These are phyloP conservation scores for Termitomyces sp. DNA, from an alignment of 768 basidiomycete species.

Conservation along the genomic window DNA sequence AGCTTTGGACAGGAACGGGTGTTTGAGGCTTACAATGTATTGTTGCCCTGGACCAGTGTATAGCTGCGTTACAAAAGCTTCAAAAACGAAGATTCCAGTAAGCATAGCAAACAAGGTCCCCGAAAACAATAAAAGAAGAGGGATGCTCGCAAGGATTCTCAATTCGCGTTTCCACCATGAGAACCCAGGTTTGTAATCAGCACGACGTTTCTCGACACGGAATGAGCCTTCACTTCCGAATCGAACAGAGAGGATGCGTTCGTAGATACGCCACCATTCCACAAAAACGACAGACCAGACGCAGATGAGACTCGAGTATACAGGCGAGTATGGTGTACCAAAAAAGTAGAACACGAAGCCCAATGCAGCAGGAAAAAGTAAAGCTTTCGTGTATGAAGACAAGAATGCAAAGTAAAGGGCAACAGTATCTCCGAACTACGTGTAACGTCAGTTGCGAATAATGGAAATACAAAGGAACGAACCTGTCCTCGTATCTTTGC, in stretches of 20 bases:
- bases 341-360: slow-evolving; percentile 70
- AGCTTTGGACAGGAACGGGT: background rate
- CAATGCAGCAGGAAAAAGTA: slow-evolving; percentile 69
- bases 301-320: slow-evolving; percentile 72
- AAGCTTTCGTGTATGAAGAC: slow-evolving; percentile 73
- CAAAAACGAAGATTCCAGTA: slow-evolving; percentile 79
- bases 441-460: background rate
- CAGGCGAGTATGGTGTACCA: slow-evolving; percentile 65
- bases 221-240: slow-evolving; percentile 79
- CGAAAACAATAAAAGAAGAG: slow-evolving; percentile 71
- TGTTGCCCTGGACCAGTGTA: slow-evolving; percentile 85
- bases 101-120: slow-evolving; percentile 63
- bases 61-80: slow-evolving; percentile 84
- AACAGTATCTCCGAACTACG: slow-evolving; percentile 70
- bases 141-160: slow-evolving; percentile 61
- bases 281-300: slow-evolving; percentile 85
- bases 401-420: slow-evolving; percentile 91
- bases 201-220: slow-evolving; percentile 69
- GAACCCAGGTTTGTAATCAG: slow-evolving; percentile 48
- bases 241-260: slow-evolving; percentile 75
- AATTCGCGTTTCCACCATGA: slow-evolving; percentile 75
- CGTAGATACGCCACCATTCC: slow-evolving; percentile 88
- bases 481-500: slow-evolving; percentile 71
- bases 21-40: slow-evolving; percentile 56
- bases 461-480: background rate